Evolutionary conservation across 2,329 filamentous ascomycete species (phyloP).

Genomic region (Chaetomiaceae sp.): DNA sequence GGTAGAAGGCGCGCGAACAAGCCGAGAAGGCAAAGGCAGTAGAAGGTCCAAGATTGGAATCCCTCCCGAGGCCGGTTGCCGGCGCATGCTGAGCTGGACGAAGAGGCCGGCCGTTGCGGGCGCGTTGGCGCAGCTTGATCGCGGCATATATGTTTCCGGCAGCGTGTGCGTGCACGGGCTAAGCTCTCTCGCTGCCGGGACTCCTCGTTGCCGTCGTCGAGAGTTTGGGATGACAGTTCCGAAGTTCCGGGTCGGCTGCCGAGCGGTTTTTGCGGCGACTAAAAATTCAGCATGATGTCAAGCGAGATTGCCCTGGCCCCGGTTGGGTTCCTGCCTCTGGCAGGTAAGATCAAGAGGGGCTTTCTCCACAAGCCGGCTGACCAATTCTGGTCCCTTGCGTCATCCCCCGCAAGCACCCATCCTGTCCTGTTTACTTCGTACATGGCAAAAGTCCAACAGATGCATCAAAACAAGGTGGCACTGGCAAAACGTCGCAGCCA

Average conservation of each 20-base stretch:
- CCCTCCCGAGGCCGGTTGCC: neutral
- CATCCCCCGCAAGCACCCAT: too few species aligned
- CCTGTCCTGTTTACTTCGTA: too few species aligned
- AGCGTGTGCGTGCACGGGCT: neutral
- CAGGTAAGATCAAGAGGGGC: too few species aligned
- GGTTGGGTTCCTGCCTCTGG: too few species aligned
- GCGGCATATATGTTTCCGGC: conserved; percentile 16
- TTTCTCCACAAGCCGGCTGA: too few species aligned
- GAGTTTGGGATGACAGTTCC: neutral
- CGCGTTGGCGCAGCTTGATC: conserved; percentile 37
- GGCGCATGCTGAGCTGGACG: conserved; percentile 35
- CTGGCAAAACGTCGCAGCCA: too few species aligned
- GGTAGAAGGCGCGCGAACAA: conserved; percentile 1
- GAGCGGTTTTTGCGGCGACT: conserved; percentile 12
- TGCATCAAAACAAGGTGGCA: too few species aligned
- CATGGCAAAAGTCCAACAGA: too few species aligned
- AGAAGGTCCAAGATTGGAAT: conserved; percentile 40
- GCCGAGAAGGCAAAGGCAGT: conserved; percentile 29
- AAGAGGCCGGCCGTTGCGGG: conserved; percentile 39
- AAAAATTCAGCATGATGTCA: conserved; percentile 30
- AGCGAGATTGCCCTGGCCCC: conserved; percentile 1
- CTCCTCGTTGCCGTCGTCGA: neutral
- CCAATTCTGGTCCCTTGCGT: too few species aligned
- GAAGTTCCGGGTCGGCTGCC: conserved; percentile 2
- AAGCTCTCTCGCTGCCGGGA: neutral